These are phyloP conservation scores for Xylaria castorea DNA, from an alignment of 495 filamentous ascomycete genomes.

Conservation along the genomic window DNA sequence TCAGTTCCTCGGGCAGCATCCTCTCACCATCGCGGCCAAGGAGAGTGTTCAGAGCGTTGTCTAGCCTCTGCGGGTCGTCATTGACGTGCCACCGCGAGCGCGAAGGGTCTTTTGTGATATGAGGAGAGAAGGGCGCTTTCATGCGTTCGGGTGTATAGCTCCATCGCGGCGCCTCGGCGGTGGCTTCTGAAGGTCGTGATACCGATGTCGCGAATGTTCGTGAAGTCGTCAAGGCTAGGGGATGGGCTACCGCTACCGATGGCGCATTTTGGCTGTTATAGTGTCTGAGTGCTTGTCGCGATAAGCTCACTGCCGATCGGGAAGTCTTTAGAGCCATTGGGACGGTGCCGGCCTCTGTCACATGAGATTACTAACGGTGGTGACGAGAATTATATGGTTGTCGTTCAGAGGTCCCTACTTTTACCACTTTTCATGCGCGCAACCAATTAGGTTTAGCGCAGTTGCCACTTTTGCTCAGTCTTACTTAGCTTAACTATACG, in stretches of 20 bases:
- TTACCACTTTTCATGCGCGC: no score
- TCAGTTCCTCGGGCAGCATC: conserved; percentile 84
- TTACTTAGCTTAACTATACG: no score
- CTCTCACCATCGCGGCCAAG: conserved; percentile 73
- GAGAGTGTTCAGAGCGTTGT: conserved; percentile 74
- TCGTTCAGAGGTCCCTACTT: neutral
- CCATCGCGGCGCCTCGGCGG: conserved; percentile 69
- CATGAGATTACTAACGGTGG: neutral
- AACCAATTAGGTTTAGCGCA: no score
- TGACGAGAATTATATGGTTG: neutral
- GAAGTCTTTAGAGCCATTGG: conserved; percentile 38
- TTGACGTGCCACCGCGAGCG: conserved; percentile 70
- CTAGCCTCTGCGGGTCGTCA: conserved; percentile 70
- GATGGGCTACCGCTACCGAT: conserved; percentile 16
- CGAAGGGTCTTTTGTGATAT: conserved; percentile 54
- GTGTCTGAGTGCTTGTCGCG: conserved; percentile 32
- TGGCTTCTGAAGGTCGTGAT: conserved; percentile 27
- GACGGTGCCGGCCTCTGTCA: conserved; percentile 1
- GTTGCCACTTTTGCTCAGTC: no score
- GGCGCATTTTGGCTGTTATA: conserved; percentile 26
- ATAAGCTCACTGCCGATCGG: conserved; percentile 33
- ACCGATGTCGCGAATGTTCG: conserved; percentile 34
- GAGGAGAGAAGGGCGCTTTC: conserved; percentile 71
- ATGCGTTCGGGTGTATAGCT: conserved; percentile 77
- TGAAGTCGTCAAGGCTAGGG: conserved; percentile 21